These are phyloP conservation scores for Durotheca rogersii DNA, from an alignment of 495 filamentous ascomycete species.

Conservation along the genomic window DNA sequence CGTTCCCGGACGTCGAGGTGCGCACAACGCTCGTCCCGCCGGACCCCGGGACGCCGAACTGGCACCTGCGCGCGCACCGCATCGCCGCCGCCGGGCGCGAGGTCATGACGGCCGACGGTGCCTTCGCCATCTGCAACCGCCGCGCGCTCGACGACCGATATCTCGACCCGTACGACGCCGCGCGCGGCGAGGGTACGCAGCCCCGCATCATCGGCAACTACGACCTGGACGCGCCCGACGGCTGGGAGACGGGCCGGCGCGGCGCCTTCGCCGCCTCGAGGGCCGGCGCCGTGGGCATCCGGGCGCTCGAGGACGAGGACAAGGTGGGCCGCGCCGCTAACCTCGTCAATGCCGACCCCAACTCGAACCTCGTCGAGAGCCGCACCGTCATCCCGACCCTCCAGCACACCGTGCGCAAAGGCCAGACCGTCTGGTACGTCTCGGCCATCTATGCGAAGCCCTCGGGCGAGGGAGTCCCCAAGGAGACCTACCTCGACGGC, in stretches of 20 bases:
- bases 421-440: slow-evolving; percentile 52
- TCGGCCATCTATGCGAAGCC: slow-evolving; percentile 55
- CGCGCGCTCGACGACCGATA: slow-evolving; percentile 58
- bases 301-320: slow-evolving; percentile 50
- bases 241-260: slow-evolving; percentile 49
- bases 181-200: slow-evolving; percentile 46
- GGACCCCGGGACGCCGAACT: slow-evolving; percentile 53
- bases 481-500: slow-evolving; percentile 48
- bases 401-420: slow-evolving; percentile 49
- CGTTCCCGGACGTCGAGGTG: slow-evolving; percentile 64
- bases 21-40: slow-evolving; percentile 66
- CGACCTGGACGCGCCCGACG: slow-evolving; percentile 56
- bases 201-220: slow-evolving; percentile 58
- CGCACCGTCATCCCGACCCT: slow-evolving; percentile 70
- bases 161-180: slow-evolving; percentile 52
- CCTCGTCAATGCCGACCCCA: slow-evolving; percentile 72
- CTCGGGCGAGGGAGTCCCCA: slow-evolving; percentile 37
- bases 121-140: slow-evolving; percentile 69
- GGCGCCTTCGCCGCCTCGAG: slow-evolving; percentile 65
- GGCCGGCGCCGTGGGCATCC: slow-evolving; percentile 71
- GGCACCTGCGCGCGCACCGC: slow-evolving; percentile 67
- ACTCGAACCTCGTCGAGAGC: slow-evolving; percentile 71
- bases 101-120: slow-evolving; percentile 67
- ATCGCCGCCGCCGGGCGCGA: slow-evolving; percentile 53
- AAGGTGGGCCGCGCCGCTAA: slow-evolving; percentile 49